Conservation (phyloP, 441 rosid species). For the Pelargonium myrrhifolium region DNA sequence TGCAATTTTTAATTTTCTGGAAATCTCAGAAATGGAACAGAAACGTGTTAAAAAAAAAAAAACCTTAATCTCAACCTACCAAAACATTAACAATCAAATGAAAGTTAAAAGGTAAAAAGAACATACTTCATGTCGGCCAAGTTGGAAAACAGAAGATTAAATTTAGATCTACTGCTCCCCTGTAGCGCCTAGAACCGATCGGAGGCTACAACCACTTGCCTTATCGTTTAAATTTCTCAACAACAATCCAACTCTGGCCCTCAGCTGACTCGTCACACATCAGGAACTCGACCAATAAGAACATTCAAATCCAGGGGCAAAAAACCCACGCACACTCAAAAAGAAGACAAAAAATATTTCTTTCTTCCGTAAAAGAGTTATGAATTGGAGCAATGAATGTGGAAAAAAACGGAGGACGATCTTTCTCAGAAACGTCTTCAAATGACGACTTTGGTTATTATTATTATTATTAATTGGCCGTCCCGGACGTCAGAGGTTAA, state of each 20-base stretch:
- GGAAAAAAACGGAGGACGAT: not conserved
- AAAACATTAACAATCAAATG: not conserved
- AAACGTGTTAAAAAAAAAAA: not conserved
- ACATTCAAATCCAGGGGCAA: not conserved
- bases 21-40: not conserved
- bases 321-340: too few species aligned
- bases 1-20: not conserved
- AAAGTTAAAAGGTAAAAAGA: not conserved
- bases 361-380: not conserved
- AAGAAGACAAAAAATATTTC: not conserved
- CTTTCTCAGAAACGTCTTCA: not conserved
- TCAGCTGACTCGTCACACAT: slow-evolving; percentile 2
- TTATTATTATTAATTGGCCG: too few species aligned
- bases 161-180: not conserved
- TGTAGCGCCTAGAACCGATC: not conserved
- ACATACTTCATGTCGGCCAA: slow-evolving; percentile 51
- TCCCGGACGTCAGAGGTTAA: too few species aligned
- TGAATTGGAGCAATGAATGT: not conserved
- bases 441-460: not conserved
- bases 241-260: too few species aligned
- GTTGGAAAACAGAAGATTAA: slow-evolving; percentile 27
- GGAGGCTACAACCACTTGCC: not conserved
- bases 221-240: too few species aligned
- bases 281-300: not conserved
- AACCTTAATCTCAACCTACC: not conserved